phyloP scores from a whole-genome alignment of 441 rosid species.

The Rhodomyrtus psidioides region DNA sequence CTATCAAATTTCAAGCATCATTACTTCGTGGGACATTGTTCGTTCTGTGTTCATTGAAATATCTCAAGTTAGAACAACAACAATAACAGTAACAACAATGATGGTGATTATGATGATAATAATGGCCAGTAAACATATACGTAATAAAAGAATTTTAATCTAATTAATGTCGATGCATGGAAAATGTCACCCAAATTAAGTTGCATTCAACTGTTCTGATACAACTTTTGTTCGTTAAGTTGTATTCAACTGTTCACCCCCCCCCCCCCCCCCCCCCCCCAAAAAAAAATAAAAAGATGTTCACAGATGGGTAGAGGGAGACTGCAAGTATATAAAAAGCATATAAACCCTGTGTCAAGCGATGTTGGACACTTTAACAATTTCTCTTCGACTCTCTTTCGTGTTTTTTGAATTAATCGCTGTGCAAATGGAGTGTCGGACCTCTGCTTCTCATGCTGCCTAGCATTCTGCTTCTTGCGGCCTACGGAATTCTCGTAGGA shows the following conservation, averaged over 20 bases:
- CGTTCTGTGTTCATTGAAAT: not conserved
- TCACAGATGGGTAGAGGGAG: not conserved
- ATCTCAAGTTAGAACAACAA: not conserved
- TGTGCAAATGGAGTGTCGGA: not conserved
- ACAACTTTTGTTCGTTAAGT: too few relatives aligned
- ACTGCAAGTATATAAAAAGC: not conserved
- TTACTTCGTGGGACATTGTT: not conserved
- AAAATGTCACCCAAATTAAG: not conserved
- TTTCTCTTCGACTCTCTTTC: not conserved
- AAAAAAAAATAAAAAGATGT: too few relatives aligned
- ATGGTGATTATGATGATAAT: not conserved
- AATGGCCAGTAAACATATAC: not conserved
- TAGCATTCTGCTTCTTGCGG: slow-evolving; percentile 26
- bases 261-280: too few relatives aligned
- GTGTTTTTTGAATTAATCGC: not conserved
- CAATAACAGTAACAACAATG: not conserved
- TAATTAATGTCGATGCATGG: not conserved
- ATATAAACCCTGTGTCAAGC: not conserved
- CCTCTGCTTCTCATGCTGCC: slow-evolving; percentile 25
- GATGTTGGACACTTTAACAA: not conserved
- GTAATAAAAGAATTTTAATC: not conserved
- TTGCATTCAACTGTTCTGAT: not conserved
- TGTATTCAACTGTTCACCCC: too few relatives aligned
- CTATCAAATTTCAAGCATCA: not conserved
- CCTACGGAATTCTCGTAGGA: slow-evolving; percentile 9